phyloP scores from a whole-genome alignment of 805 yeast genomes.

The Aciculoconidium aculeatum region DNA sequence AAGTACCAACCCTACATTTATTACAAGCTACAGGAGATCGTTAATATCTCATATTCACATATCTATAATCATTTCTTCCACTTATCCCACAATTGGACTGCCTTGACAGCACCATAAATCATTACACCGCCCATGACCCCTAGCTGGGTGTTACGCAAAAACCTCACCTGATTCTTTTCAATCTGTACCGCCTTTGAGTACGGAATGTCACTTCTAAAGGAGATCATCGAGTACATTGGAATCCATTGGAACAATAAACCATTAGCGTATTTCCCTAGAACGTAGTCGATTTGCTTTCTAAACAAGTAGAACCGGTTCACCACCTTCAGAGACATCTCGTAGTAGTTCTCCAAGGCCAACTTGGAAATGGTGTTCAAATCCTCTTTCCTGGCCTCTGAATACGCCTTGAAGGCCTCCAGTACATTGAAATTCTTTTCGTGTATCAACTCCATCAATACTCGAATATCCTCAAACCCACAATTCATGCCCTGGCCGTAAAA shows the following conservation, averaged over 20 bases:
- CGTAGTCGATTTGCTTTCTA: slow-evolving; percentile 63
- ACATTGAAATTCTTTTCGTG: slow-evolving; percentile 38
- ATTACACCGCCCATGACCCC: slow-evolving; percentile 10
- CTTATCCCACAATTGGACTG: slow-evolving; percentile 6
- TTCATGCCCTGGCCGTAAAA: slow-evolving; percentile 97
- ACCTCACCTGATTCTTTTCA: slow-evolving; percentile 48
- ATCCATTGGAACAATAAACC: slow-evolving; percentile 53
- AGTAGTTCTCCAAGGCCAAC: slow-evolving; percentile 73
- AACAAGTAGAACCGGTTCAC: slow-evolving; percentile 52
- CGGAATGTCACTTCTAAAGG: slow-evolving; percentile 77
- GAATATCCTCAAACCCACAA: slow-evolving; percentile 90
- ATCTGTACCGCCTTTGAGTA: slow-evolving; percentile 62
- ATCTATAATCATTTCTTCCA: too few species aligned
- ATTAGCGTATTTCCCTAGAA: slow-evolving; percentile 53
- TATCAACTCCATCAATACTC: slow-evolving; percentile 50
- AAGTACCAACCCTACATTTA: too few species aligned
- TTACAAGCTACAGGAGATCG: too few species aligned
- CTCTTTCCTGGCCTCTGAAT: slow-evolving; percentile 49
- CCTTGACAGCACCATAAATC: slow-evolving; percentile 6
- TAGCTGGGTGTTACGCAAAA: slow-evolving; percentile 34
- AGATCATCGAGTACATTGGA: slow-evolving; percentile 88
- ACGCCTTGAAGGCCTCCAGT: slow-evolving; percentile 45
- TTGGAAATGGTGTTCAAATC: slow-evolving; percentile 74
- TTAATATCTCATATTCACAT: too few species aligned
- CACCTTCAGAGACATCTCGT: slow-evolving; percentile 83